Evolutionary conservation across 805 yeast genomes (phyloP).

Genomic region (Suhomyces xylopsoci): DNA sequence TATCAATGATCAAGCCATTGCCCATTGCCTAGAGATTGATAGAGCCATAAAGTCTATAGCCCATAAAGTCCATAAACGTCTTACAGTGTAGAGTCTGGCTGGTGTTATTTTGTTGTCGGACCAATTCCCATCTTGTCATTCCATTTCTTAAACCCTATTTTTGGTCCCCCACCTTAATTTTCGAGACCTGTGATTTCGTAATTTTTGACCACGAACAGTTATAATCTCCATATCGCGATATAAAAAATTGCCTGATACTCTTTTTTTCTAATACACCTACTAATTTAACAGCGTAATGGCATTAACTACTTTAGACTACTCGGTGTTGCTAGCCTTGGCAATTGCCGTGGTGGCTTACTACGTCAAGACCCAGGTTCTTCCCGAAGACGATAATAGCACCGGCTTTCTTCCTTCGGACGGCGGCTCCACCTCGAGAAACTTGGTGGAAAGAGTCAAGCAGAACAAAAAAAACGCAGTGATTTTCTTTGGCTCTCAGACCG

Average conservation of each 20-base stretch:
- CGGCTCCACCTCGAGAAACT: constrained; percentile 50
- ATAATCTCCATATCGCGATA: not conserved
- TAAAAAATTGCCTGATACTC: not conserved
- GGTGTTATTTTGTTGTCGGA: no score
- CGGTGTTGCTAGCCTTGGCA: constrained; percentile 63
- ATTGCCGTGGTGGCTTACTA: constrained; percentile 65
- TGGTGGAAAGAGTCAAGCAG: constrained; percentile 53
- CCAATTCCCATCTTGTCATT: no score
- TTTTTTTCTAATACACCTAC: not conserved
- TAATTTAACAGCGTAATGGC: constrained; percentile 32
- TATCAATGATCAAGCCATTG: no score
- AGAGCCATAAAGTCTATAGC: no score
- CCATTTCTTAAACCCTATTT: no score
- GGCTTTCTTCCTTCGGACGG: constrained; percentile 25
- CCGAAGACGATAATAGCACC: constrained; percentile 18
- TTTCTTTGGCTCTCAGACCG: constrained; percentile 94
- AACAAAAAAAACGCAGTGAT: constrained; percentile 75
- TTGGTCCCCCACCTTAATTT: not conserved
- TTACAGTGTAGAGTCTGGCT: no score
- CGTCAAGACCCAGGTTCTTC: constrained; percentile 56
- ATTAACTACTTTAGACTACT: constrained; percentile 68
- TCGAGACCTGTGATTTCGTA: constrained; percentile 1
- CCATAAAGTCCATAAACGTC: no score
- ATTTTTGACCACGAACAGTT: not conserved
- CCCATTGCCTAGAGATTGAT: no score